Percentiles rank a stretch among this genome's conserved stretches.
phyloP scores from a whole-genome alignment of 352 stramenopile genomes.

The Phytophthora crassamura region DNA sequence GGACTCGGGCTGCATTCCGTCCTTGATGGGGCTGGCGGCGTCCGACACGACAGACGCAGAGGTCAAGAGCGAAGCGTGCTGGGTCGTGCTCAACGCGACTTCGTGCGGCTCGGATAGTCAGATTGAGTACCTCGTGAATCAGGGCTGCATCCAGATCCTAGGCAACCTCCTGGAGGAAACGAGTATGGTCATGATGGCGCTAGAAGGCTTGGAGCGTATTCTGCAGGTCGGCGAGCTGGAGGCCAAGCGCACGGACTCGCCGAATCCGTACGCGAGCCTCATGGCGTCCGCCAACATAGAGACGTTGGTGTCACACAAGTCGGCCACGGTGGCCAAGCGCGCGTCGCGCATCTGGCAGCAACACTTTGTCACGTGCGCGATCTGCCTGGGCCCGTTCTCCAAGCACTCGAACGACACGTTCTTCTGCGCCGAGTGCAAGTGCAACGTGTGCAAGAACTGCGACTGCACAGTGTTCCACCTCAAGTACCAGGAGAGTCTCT shows the following conservation, averaged over 20 bases:
- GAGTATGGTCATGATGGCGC: constrained; percentile 99
- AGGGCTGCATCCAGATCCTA: constrained; percentile 89
- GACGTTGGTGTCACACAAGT: constrained; percentile 94
- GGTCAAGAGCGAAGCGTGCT: constrained; percentile 98
- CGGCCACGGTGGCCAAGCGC: constrained; percentile 94
- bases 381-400: constrained; percentile 96
- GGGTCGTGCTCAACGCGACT: constrained; percentile 98
- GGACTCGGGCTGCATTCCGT: constrained; percentile 96
- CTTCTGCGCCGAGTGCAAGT: constrained; percentile 99
- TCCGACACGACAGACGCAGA: constrained; percentile 94
- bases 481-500: constrained; percentile 96
- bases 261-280: constrained; percentile 91
- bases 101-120: constrained; percentile 98
- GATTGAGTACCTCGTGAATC: constrained; percentile 90
- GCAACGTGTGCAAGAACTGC: constrained; percentile 97
- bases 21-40: constrained; percentile 94
- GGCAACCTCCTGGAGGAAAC: constrained; percentile 95
- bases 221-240: constrained; percentile 95
- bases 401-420: constrained; percentile 95
- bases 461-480: constrained; percentile 98
- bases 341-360: constrained; percentile 97
- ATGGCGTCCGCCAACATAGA: constrained; percentile 94
- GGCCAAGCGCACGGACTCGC: constrained; percentile 81
- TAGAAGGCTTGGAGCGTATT: constrained; percentile 97
- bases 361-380: constrained; percentile 98